Conservation (phyloP, 106 monocot species). For the Apostasia ramifera region DNA sequence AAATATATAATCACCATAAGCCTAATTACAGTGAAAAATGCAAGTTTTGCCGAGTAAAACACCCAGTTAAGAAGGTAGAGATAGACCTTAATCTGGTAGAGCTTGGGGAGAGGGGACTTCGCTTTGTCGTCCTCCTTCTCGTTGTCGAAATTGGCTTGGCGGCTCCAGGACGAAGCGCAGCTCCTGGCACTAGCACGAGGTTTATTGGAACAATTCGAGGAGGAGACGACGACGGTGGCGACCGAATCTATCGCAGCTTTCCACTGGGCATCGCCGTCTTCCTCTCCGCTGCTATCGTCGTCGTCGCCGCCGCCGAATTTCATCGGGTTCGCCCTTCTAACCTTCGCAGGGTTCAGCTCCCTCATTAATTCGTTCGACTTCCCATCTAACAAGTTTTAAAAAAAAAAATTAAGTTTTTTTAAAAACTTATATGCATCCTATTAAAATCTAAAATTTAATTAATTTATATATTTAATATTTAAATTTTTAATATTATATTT, state of each 20-base stretch:
- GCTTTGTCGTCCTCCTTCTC: slow-evolving; percentile 10
- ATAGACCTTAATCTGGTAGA: slow-evolving; percentile 75
- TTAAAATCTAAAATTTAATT: no score
- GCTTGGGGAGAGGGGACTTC: slow-evolving; percentile 35
- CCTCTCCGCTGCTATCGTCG: slow-evolving; percentile 52
- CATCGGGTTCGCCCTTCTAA: background rate
- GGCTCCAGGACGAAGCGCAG: background rate
- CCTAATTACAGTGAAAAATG: background rate
- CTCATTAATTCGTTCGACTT: background rate
- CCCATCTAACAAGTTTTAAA: no score
- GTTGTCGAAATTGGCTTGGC: background rate
- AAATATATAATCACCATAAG: background rate
- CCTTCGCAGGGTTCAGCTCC: background rate
- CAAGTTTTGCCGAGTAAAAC: background rate
- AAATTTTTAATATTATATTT: no score
- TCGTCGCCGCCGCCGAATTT: slow-evolving; percentile 10
- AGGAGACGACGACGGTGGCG: slow-evolving; percentile 13
- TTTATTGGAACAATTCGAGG: slow-evolving; percentile 17
- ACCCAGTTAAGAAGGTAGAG: background rate
- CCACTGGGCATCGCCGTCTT: slow-evolving; percentile 72
- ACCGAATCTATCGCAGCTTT: slow-evolving; percentile 59
- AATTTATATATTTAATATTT: no score
- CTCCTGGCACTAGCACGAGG: background rate
- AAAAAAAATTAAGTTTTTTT: no score
- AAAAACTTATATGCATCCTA: no score